Base-by-base conservation (phyloP, 2,329 filamentous ascomycete species). In the Diatrype stigma region DNA sequence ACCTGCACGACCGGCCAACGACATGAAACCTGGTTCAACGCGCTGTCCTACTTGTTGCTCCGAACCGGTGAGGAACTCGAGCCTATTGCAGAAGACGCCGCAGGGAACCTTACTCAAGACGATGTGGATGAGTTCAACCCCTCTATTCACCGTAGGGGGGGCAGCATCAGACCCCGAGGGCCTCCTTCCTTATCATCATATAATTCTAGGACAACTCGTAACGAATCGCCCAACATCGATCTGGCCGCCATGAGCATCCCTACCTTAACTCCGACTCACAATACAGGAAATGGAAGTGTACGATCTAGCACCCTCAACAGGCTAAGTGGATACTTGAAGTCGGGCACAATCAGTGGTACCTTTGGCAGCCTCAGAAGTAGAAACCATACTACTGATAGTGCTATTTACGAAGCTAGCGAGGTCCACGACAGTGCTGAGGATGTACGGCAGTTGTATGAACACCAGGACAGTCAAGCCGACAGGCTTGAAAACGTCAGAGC, bases 21-120 rank as follows among this genome's bases (percentile, higher is more conserved):
- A 54, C 94, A 99, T 65, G 94, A 99, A 73, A 97, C 92, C 1
- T 99, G 94, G 94, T 96, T 94, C 78, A 97, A 97, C 64, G 92
- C 94, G 0, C 78, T 99, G 49, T 96, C 90, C 1, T 99, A 99
- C 67, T 80, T 99, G 14, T 79, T 97, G 34, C 79, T 96, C 28
- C 85, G 92, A 44, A 91, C 86, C 23, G 78, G 83, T 30, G 75
- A 80, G 19, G 85, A 87, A 35, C 79, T 75, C n/a, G 79, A 81
- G 47, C 74, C 80, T 6, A 81, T 84, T 57, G 76, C 80, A 3
- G 79, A 89, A 56, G 85, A 79, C 56, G 71, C 80, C 53, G 77
- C 76, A 1, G 76, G 75, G 37, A 75, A 77, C 56, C 77, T 86
- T 47, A 83, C 82, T 1, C 73, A 75, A 22, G 82, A 85, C 45